These are phyloP conservation scores for Sarcodon sp. DNA, from an alignment of 768 basidiomycete species.

Conservation along the genomic window DNA sequence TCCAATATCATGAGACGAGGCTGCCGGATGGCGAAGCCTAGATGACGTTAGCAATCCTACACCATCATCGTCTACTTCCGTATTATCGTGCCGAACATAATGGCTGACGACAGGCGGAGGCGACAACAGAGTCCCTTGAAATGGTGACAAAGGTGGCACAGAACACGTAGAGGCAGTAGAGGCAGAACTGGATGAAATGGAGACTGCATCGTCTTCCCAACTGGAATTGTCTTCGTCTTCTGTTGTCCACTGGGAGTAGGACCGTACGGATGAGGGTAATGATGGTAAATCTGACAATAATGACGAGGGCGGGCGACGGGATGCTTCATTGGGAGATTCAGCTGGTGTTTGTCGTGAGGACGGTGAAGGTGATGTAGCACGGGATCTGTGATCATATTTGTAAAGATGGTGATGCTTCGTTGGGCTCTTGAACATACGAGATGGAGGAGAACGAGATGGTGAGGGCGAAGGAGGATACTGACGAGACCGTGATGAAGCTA, in stretches of 20 bases:
- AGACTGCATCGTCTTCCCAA: conserved; percentile 50
- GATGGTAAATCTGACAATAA: conserved; percentile 6
- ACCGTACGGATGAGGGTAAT: conserved; percentile 11
- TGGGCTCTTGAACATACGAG: background rate
- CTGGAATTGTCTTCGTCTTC: conserved; percentile 62
- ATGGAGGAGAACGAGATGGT: background rate
- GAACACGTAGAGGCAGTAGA: conserved; percentile 42
- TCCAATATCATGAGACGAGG: background rate
- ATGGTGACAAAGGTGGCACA: conserved; percentile 21
- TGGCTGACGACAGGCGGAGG: conserved; percentile 16
- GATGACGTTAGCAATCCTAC: background rate
- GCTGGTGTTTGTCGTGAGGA: conserved; percentile 6
- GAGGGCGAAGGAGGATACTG: conserved; percentile 34
- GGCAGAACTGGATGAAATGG: conserved; percentile 38
- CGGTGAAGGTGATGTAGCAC: conserved; percentile 13
- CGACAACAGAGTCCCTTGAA: conserved; percentile 17
- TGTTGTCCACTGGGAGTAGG: conserved; percentile 54
- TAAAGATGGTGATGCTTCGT: background rate
- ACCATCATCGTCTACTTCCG: background rate
- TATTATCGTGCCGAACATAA: conserved; percentile 11
- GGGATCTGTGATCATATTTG: conserved; percentile 5
- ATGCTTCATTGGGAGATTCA: background rate
- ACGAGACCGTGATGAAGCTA: conserved; percentile 21
- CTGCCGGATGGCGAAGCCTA: background rate
- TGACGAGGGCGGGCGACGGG: conserved; percentile 17